Evolutionary conservation across 2,329 filamentous ascomycete species (phyloP), one percentile per base, ranked within the genome.

Genomic region (Fusarium hainanense): DNA sequence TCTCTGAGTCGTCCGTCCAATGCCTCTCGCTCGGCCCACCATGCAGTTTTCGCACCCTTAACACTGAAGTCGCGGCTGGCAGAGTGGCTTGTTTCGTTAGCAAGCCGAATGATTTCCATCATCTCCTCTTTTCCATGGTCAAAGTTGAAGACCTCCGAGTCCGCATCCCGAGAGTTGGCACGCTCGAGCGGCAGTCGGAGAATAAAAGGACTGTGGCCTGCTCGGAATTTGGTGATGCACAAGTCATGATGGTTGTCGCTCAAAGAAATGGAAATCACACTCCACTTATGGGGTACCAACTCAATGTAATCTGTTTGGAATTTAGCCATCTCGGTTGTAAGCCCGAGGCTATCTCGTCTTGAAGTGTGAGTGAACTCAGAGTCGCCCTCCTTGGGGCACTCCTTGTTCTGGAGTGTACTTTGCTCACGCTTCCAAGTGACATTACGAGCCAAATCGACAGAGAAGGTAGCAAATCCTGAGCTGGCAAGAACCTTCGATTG

Each of bases 21-120:
- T 4, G 87, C 87, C 78, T 96, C 91, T 16, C 97, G 89, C 76
- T 94, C 92, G 7, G 87, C 88, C 94, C 96, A 99, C 96, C 96
- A 99, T 48, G 90, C 90, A 41, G 88, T 88, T 77, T 93, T 94
- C 28, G 92, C 90, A 37, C 90, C 91, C 77, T 92, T 93, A 48
- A 88, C 87, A 11, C 86, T 90, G 78, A 94, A 90, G 68, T 94
- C 90, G 28, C 90, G 87, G 18, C 58, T 75, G 6, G 85, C 84
- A 60, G 84, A 84, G 76, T 97, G 94, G 59, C 94, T 94, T 66
- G 90, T 97, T 67, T 90, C 88, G 77, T 98, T 97, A 46, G 94
- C 93, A 9, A 89, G 83, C 64, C 88, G 83, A 71, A 98, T 93
- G 21, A 99, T 94, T 25, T 97, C 92, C 21, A 90, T 83, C 68